Evolutionary conservation across 176 grass and related monocot genomes (phyloP).

Genomic region (Tillandsia fasciculata): DNA sequence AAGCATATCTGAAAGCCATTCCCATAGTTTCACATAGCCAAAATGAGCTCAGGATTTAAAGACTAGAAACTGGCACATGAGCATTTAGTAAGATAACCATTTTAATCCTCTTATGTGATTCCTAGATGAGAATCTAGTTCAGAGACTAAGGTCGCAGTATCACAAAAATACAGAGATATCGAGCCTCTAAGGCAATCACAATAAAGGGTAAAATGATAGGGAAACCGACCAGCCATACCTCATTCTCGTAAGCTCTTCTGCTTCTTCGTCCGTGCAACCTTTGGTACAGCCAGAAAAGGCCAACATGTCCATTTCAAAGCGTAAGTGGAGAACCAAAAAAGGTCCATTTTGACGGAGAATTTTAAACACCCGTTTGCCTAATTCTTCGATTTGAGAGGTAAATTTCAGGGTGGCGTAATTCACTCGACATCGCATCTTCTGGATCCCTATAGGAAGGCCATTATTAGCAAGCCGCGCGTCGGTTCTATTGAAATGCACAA

Average conservation of each 20-base stretch:
- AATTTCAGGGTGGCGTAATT: constrained; percentile 76
- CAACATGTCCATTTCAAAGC: constrained; percentile 99
- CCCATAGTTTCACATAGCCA: constrained; percentile 10
- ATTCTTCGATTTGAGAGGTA: constrained; percentile 79
- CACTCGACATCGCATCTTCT: constrained; percentile 75
- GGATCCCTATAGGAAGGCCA: constrained; percentile 66
- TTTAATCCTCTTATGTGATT: too few species aligned
- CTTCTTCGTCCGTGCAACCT: constrained; percentile 77
- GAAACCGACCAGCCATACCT: constrained; percentile 33
- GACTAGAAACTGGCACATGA: background rate
- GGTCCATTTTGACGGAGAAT: constrained; percentile 74
- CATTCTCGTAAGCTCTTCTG: constrained; percentile 75
- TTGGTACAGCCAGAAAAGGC: constrained; percentile 94
- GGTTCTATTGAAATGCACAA: constrained; percentile 83
- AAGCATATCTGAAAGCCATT: constrained; percentile 60
- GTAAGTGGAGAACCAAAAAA: constrained; percentile 88
- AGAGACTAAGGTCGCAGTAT: too few species aligned
- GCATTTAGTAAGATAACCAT: too few species aligned
- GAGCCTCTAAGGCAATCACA: too few species aligned
- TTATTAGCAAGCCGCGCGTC: constrained; percentile 92
- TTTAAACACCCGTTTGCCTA: constrained; percentile 60
- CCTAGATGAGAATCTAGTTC: too few species aligned
- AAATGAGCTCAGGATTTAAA: background rate
- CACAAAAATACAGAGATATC: too few species aligned
- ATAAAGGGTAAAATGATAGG: background rate